Base-by-base conservation (phyloP, 148 eudicot genomes). In the Gaultheria prostrata region DNA sequence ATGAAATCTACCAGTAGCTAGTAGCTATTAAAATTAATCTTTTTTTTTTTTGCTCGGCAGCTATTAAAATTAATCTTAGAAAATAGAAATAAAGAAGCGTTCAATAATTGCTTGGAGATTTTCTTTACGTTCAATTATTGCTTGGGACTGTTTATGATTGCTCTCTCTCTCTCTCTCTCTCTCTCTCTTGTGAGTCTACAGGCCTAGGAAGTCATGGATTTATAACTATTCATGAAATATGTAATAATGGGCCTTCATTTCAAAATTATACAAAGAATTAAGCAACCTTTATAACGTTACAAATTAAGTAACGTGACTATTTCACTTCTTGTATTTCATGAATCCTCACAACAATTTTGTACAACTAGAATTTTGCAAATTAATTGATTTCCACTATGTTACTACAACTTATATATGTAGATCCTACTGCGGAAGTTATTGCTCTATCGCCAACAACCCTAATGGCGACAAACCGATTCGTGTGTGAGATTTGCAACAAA, bases 401-500 rank as follows among this genome's bases (percentile, higher is more conserved):
- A 39, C n/a, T 76, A 35, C 15, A 39, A 39, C 43, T 39, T 39
- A 39, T 39, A 39, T 13, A 26, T 74, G 82, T 56, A 91, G 93
- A 91, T 86, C 93, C 93, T 11, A 91, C 84, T 8, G 93, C 93
- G 17, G 93, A 91, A 71, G 93, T 91, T 20, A 45, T 91, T 79
- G 91, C 90, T n/a, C 78, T 91, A 32, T 91, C 93, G 50, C 93
- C 93, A 50, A 89, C 87, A 79, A 89, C 93, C 14, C 87, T 91
- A 20, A 91, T 91, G 93, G 91, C 93, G 12, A 89, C 91, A 20
- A 91, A 91, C 85, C 80, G 93, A 76, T 91, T 91, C 53, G 90
- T 91, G 76, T 91, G 93, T 57, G 93, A 91, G 78, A 91, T 91
- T 11, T 91, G 93, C 85, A 91, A 86, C 89, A 91, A 91, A 51